These are phyloP conservation scores for Priceomyces melissophilus DNA, from an alignment of 805 yeast genomes.

Conservation along the genomic window DNA sequence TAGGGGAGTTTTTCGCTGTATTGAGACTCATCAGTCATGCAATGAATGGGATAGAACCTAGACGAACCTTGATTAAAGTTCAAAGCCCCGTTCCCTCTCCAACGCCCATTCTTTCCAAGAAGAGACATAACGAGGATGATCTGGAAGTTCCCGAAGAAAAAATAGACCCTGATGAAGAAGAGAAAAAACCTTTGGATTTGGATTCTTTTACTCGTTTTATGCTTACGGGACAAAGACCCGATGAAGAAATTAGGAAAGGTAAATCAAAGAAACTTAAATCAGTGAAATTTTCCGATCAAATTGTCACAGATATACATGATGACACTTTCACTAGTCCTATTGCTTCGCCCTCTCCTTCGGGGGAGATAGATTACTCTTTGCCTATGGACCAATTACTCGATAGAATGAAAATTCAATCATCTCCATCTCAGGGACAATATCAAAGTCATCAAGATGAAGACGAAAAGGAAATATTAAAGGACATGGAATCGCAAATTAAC, in stretches of 20 bases:
- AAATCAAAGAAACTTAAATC: constrained; percentile 48
- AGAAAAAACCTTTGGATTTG: constrained; percentile 56
- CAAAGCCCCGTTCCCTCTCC: constrained; percentile 76
- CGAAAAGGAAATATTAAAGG: constrained; percentile 68
- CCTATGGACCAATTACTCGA: constrained; percentile 75
- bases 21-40: constrained; percentile 76
- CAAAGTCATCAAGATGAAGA: constrained; percentile 43
- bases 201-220: constrained; percentile 83
- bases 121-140: constrained; percentile 47
- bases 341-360: constrained; percentile 19
- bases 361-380: constrained; percentile 52
- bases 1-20: constrained; percentile 89
- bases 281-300: constrained; percentile 71
- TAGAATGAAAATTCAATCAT: constrained; percentile 26
- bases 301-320: constrained; percentile 45
- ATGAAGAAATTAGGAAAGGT: constrained; percentile 33
- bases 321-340: constrained; percentile 16
- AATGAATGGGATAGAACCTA: constrained; percentile 51
- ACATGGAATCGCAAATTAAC: constrained; percentile 70
- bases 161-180: constrained; percentile 16
- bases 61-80: constrained; percentile 48
- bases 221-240: constrained; percentile 75
- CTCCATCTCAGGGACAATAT: constrained; percentile 1
- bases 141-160: constrained; percentile 13
- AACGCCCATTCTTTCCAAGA: constrained; percentile 65